Evolutionary conservation across 2,329 filamentous ascomycete genomes (phyloP), one percentile per base, ranked within the genome.

Genomic region (Colletotrichum liaoningense): DNA sequence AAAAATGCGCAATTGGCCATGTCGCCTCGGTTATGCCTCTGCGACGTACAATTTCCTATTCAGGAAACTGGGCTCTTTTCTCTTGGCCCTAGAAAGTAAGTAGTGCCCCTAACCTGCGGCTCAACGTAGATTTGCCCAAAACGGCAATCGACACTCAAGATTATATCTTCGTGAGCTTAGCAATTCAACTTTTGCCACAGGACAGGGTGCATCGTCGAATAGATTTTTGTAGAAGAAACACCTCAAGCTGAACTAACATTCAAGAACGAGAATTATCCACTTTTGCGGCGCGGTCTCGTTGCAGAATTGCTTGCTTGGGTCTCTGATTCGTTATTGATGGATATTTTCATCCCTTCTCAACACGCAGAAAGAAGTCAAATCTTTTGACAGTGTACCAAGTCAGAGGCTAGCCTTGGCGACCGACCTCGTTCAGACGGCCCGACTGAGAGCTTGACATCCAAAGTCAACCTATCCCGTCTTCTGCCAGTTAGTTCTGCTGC

Each of bases 41-140:
- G 9, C 22, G 28, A 63, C 46, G 60, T 63, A 35, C 28, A 63
- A 7, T 63, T 54, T 63, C 60, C 60, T 24, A 4, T 63, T 38
- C n/a, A 8, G 60, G 60, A 35, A 33, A 54, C 7, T 63, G 19
- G 1, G 19, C 12, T 30, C 3, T 35, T 5, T 14, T 26, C 28
- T 9, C 46, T 54, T 33, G 28, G 30, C 42, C 46, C 42, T 19
- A 8, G 1, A 33, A 33, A 33, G 2, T 33, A 4, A 4, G 30
- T 33, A 33, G 8, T 33, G 30, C 30, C 30, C 30, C 9, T 3
- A 30, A 2, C 60, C 14, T 11, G 19, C n/a, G 19, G 16, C 24
- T 63, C 46, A 63, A 63, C 46, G 28, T 63, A 54, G 28, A 63
- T 35, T 24, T 63, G 30, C 60, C 60, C 6, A 54, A 54, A 63